A percentile compares a stretch with the other conserved stretches of the same genome.
phyloP scores from a whole-genome alignment of 768 basidiomycete species.

The Calvatia gigantea region DNA sequence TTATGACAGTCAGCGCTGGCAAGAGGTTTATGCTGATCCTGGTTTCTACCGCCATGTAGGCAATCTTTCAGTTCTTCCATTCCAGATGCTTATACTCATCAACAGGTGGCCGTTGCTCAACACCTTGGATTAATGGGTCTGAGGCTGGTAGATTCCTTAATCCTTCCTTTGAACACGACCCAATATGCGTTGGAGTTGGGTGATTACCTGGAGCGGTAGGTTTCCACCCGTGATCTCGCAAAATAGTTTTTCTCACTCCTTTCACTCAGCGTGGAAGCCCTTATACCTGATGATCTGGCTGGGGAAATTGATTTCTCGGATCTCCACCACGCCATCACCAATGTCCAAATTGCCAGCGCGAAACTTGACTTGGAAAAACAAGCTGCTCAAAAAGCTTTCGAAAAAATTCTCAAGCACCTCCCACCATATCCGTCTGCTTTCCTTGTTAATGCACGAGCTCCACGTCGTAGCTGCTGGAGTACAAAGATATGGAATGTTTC shows the following conservation, averaged over 20 bases:
- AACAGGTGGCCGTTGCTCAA: conserved; percentile 63
- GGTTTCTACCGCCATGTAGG: conserved; percentile 70
- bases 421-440: conserved; percentile 16
- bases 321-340: conserved; percentile 43
- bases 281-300: conserved; percentile 26
- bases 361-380: conserved; percentile 58
- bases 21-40: conserved; percentile 73
- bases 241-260: not conserved
- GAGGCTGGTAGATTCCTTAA: conserved; percentile 58
- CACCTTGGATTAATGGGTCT: conserved; percentile 61
- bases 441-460: conserved; percentile 16
- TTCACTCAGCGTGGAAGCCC: conserved; percentile 44
- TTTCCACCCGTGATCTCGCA: not conserved
- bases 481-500: conserved; percentile 12
- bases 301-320: conserved; percentile 33
- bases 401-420: conserved; percentile 39
- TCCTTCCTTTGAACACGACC: conserved; percentile 74
- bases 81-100: not conserved
- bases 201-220: conserved; percentile 58
- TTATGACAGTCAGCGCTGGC: conserved; percentile 72
- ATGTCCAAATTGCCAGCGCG: conserved; percentile 47
- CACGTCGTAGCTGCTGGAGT: conserved; percentile 19
- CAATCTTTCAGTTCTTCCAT: conserved; percentile 8
- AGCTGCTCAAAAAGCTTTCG: conserved; percentile 50
- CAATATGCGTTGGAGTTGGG: conserved; percentile 69